Conservation (phyloP, 441 rosid genomes). For the Biscutella laevigata region DNA sequence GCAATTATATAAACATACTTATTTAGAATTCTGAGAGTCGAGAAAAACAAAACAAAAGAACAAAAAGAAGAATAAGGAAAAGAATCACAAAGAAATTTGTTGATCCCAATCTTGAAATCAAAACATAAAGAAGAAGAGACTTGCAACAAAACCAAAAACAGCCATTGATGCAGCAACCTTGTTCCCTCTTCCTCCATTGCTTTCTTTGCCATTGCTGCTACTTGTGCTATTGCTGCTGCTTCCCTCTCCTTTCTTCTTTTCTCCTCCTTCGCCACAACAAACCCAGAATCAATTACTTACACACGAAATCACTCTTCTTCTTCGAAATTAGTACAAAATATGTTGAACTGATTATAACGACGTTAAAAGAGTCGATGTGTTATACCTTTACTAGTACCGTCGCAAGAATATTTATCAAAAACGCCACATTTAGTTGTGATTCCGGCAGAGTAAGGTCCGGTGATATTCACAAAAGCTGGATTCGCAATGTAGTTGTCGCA, state of each 20-base stretch:
- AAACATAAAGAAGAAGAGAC: constrained; percentile 16
- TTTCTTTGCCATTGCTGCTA: too few species aligned
- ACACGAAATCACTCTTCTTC: not conserved
- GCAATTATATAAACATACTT: too few species aligned
- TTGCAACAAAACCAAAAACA: constrained; percentile 16
- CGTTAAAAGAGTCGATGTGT: not conserved
- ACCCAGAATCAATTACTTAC: not conserved
- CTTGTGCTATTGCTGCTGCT: not conserved
- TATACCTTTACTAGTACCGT: constrained; percentile 20
- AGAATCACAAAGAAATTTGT: not conserved
- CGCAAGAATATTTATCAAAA: constrained; percentile 19
- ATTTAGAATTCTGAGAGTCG: not conserved
- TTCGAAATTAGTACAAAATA: too few species aligned
- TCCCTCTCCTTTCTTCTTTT: constrained; percentile 1
- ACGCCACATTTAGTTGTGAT: constrained; percentile 24
- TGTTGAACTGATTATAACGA: too few species aligned
- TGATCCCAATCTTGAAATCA: not conserved
- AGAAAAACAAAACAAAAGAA: too few species aligned
- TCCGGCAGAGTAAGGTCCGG: constrained; percentile 18
- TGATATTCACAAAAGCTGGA: constrained; percentile 3
- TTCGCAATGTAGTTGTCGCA: constrained; percentile 24
- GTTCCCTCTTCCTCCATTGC: constrained; percentile 21
- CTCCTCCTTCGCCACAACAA: constrained; percentile 3
- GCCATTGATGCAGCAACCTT: constrained; percentile 8
- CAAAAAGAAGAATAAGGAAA: not conserved